Evolutionary conservation across 1,284 basidiomycete genomes (phyloP), one percentile per base, ranked within the genome.

Genomic region (Wallemia mellicola): DNA sequence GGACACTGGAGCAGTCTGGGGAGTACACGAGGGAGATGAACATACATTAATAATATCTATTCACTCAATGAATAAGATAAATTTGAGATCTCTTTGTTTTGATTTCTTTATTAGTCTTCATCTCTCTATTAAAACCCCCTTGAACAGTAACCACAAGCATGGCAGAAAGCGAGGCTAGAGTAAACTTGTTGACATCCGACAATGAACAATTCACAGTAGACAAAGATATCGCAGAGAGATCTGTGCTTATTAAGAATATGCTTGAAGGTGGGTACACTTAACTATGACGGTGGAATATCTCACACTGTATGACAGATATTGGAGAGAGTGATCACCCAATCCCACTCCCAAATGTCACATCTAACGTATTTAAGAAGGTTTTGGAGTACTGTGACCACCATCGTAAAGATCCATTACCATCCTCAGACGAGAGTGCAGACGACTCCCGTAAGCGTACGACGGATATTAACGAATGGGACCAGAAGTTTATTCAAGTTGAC

Each of bases 331-430:
- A 87, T 71, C 82, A 86, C 68, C 80, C 88, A 60, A 98, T 98
- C 68, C 94, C 94, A 58, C 75, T 99, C 11, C 89, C 91, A 62
- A 98, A 96, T 70, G 94, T 99, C 19, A 88, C 89, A 9, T 86
- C 91, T 5, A 85, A 82, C 64, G 94, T 99, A 3, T 73, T 99
- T 69, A 91, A 88, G 76, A 99, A 98, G 82, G 89, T 98, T 60
- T 77, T 99, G 57, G 94, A 99, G 70, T 99, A 95, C 77, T 98
- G 94, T 77, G 89, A 95, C 67, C 89, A 98, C 73, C 94, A 99
- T 74, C 83, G 87, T 64, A 82, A 83, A 67, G 94, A 99, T 71
- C 88, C 91, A 27, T 79, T 95, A 56, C 91, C 92, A n/a, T 76
- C 82, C 26, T 74, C 81, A 19, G 72, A 74, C 60, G 73, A 74